Evolutionary conservation across 2,329 filamentous ascomycete genomes (phyloP), one percentile per base, ranked within the genome.

Genomic region (Neopestalotiopsis sp.): DNA sequence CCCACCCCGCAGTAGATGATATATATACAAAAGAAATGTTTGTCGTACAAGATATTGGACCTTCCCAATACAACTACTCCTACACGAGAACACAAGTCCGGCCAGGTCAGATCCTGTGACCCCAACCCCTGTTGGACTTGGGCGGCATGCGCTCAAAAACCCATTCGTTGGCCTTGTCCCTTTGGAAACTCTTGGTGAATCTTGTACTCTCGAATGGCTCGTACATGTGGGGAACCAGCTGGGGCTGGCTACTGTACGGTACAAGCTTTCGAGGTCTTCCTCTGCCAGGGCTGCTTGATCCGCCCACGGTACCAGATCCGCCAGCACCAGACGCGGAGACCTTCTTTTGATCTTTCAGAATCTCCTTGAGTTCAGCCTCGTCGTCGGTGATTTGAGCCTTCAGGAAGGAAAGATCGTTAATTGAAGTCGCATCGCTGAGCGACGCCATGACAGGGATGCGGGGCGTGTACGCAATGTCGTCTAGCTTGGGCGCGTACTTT

Each of bases 351-450:
- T 90, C 87, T 71, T 88, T 92, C 73, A 97, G 80, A 56, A 97
- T 90, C 0, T 92, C 87, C 13, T 86, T 86, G 1, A 98, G 83
- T 77, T 98, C 95, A 34, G 88, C 82, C 57, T 97, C 93, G 67
- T 90, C 86, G 42, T 85, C 88, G 5, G 90, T 89, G 73, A 98
- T 96, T 79, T 99, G 96, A 0, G 96, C 95, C 74, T 89, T 91
- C 65, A 98, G 87, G 77, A 96, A 96, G 9, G 85, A 81, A 4
- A 90, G 75, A 40, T 89, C 85, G 38, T 81, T 81, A 3, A 80
- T 80, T 68, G 82, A 74, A 53, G 79, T 79, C 0, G 78, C 76
- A 7, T 86, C 85, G 59, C 88, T 84, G 1, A 97, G 85, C 1
- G 86, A 79, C 67, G 92, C 87, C 94, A 98, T 97, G 67, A 98